phyloP scores from a whole-genome alignment of 1,139 yeast species.

The Hyphopichia buzzinii region DNA sequence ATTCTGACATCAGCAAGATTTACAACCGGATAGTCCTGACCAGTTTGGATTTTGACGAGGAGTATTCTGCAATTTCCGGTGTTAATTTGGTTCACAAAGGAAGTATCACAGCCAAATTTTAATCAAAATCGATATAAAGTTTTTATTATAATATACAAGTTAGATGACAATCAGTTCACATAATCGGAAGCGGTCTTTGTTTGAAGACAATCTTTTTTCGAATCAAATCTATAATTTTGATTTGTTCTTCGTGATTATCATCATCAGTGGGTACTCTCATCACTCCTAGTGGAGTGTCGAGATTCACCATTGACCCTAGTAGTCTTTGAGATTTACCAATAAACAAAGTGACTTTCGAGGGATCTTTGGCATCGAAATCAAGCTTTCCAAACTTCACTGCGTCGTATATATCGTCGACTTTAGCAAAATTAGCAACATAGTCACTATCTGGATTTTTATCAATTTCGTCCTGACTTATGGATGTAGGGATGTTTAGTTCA shows the following conservation, averaged over 20 bases:
- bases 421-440: constrained; percentile 25
- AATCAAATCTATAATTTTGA: constrained; percentile 58
- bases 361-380: constrained; percentile 45
- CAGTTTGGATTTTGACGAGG: constrained; percentile 1
- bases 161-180: constrained; percentile 33
- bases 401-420: constrained; percentile 36
- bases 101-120: background rate
- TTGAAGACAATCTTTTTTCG: constrained; percentile 56
- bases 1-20: constrained; percentile 50
- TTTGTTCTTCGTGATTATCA: constrained; percentile 14
- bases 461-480: constrained; percentile 8
- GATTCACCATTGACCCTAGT: constrained; percentile 52
- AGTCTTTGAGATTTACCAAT: constrained; percentile 68
- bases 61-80: constrained; percentile 17
- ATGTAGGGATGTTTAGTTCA: constrained; percentile 54
- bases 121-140: background rate
- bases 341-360: constrained; percentile 50
- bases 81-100: constrained; percentile 27
- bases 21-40: constrained; percentile 33
- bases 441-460: constrained; percentile 17
- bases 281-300: constrained; percentile 63
- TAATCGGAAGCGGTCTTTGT: constrained; percentile 70
- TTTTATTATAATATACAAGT: background rate
- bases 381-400: constrained; percentile 62
- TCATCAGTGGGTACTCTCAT: constrained; percentile 39